phyloP scores from a whole-genome alignment of 495 filamentous ascomycete genomes.

The Xylaria sp. region DNA sequence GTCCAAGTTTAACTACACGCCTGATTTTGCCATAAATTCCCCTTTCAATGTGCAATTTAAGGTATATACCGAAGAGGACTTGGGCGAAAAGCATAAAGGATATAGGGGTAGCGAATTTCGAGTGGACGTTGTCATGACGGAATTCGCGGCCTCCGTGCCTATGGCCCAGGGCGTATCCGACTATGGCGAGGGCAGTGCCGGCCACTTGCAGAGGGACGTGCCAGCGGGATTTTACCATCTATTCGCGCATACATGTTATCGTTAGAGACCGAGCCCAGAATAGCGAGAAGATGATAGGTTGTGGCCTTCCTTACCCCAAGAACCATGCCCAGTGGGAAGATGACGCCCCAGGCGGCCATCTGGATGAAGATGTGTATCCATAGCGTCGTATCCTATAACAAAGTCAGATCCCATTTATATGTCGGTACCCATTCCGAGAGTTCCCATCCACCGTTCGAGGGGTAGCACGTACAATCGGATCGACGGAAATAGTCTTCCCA shows the following conservation, averaged over 20 bases:
- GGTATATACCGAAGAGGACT: slow-evolving; percentile 81
- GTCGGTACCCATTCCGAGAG: neutral
- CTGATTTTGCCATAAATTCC: slow-evolving; percentile 83
- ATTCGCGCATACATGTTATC: slow-evolving; percentile 17
- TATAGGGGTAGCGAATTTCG: slow-evolving; percentile 76
- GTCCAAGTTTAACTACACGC: slow-evolving; percentile 70
- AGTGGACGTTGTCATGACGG: slow-evolving; percentile 75
- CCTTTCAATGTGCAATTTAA: slow-evolving; percentile 86
- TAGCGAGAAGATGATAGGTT: neutral
- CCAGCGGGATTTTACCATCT: slow-evolving; percentile 91
- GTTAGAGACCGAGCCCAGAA: slow-evolving; percentile 16
- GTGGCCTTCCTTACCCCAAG: slow-evolving; percentile 73
- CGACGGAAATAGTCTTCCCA: slow-evolving; percentile 74
- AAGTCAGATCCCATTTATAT: slow-evolving; percentile 31
- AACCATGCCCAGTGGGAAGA: slow-evolving; percentile 96
- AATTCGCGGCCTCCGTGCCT: slow-evolving; percentile 90
- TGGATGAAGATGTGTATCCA: slow-evolving; percentile 96
- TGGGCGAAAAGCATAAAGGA: slow-evolving; percentile 81
- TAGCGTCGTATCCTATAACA: slow-evolving; percentile 75
- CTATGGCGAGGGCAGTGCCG: slow-evolving; percentile 74
- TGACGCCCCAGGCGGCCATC: slow-evolving; percentile 82
- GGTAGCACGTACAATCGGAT: slow-evolving; percentile 76
- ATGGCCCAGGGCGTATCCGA: slow-evolving; percentile 92
- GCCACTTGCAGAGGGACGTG: slow-evolving; percentile 89
- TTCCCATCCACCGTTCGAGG: neutral